These are phyloP conservation scores for Candida pseudofarinosa DNA, from an alignment of 805 yeast genomes.

Conservation along the genomic window DNA sequence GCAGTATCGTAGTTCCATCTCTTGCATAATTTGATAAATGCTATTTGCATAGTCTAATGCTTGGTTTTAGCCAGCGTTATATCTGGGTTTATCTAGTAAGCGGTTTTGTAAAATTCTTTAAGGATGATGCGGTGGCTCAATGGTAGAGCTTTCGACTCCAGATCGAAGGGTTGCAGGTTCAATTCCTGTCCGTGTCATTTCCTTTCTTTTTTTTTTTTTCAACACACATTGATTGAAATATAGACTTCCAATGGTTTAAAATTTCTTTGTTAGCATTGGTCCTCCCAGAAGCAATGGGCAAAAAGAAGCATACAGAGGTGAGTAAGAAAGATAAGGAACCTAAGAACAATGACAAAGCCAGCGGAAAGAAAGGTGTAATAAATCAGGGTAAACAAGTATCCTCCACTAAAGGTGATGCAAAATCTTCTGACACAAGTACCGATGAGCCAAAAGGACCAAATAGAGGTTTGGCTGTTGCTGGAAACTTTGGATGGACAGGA, in stretches of 20 bases:
- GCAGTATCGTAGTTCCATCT: too few species aligned
- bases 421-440: background rate
- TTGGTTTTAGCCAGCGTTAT: too few species aligned
- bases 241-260: too few species aligned
- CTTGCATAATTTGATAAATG: too few species aligned
- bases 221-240: too few species aligned
- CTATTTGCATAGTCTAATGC: too few species aligned
- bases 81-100: too few species aligned
- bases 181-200: slow-evolving; percentile 71
- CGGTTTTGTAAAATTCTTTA: slow-evolving; percentile 2
- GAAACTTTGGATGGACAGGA: slow-evolving; percentile 88
- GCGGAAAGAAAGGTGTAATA: background rate
- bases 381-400: slow-evolving; percentile 6
- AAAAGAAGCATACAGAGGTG: slow-evolving; percentile 1
- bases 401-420: slow-evolving; percentile 2
- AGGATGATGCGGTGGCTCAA: slow-evolving; percentile 24
- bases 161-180: slow-evolving; percentile 79
- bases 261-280: background rate
- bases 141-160: slow-evolving; percentile 36
- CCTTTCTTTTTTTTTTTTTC: slow-evolving; percentile 5
- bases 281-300: background rate
- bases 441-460: slow-evolving; percentile 27
- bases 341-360: slow-evolving; percentile 6
- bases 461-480: slow-evolving; percentile 42
- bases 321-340: slow-evolving; percentile 4